Base-by-base conservation (phyloP, 768 basidiomycete genomes). In the Tricholoma saponaceum region DNA sequence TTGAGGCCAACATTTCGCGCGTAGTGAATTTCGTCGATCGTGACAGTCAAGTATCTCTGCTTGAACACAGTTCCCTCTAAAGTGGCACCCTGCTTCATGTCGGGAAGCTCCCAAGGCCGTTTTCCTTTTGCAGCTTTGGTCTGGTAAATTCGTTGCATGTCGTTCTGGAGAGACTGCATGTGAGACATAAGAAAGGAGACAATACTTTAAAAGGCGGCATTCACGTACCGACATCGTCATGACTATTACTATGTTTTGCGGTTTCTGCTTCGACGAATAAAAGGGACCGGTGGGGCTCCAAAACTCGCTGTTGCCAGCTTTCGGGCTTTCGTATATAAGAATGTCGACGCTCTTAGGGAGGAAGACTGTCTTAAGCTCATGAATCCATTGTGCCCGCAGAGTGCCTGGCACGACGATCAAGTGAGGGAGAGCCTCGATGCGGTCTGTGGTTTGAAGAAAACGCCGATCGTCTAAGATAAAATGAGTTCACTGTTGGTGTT, bases 21-120 rank as follows among this genome's bases (percentile, higher is more conserved):
- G 2, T 64, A 44, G 14, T 71, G 69, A 0, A 58, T 60, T 28
- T 71, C 69, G 20, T 71, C 67, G 5, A 67, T 0, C 2, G 54
- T 56, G 10, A 58, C 52, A 0, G 59, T 55, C 12, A 68, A 59
- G 41, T 53, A 71, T 0, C 54, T 5, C 16, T 59, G 64, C 0
- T 55, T 53, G 25, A 61, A 69, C 0, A 70, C 32, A 0, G 64
- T 62, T 8, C 20, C 2, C 3, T 32, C 14, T 7, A 28, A 4
- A 4, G 58, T 23, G 5, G 33, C 10, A n/a, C n/a, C 10, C 1
- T 23, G 0, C 35, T 37, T 35, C 12, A 30, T 0, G 7, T n/a
- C 18, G 43, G 60, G 67, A 22, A 58, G 52, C 1, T 55, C 58
- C 68, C 69, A 70, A 14, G 65, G 66, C 4, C 35, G 41, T 12